Conservation (phyloP, 2,329 filamentous ascomycete species). For the Xylaria sp. region DNA sequence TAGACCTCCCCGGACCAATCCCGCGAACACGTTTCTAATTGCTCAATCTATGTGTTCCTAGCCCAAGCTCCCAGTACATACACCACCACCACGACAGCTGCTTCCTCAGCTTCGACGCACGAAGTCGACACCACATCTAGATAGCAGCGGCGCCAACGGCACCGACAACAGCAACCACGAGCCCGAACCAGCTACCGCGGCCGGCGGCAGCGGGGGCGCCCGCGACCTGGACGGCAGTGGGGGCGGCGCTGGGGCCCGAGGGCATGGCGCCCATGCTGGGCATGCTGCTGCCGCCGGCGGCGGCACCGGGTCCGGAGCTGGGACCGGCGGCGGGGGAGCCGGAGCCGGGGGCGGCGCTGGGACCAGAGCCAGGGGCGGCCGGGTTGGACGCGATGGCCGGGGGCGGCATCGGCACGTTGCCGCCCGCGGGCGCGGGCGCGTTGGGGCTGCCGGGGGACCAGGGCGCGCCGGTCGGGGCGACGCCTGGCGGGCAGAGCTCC, state of each 20-base stretch:
- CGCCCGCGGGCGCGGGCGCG: neutral
- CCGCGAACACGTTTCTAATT: too few species aligned
- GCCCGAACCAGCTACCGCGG: neutral
- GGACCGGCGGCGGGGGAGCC: slow-evolving; percentile 1
- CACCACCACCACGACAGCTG: too few species aligned
- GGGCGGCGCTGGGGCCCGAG: slow-evolving; percentile 1
- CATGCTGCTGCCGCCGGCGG: slow-evolving; percentile 6
- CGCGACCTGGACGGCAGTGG: slow-evolving; percentile 11
- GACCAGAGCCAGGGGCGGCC: neutral
- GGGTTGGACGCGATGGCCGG: neutral
- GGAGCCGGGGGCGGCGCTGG: neutral
- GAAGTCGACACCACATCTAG: neutral
- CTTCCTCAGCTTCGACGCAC: too few species aligned
- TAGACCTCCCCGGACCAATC: too few species aligned
- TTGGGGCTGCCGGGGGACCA: slow-evolving; percentile 4
- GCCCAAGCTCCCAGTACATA: too few species aligned
- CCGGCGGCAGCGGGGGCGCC: slow-evolving; percentile 15
- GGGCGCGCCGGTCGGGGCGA: slow-evolving; percentile 20
- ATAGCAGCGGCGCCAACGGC: slow-evolving; percentile 12
- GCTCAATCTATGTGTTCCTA: too few species aligned
- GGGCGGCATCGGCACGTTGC: slow-evolving; percentile 1
- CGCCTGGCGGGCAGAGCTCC: slow-evolving; percentile 23
- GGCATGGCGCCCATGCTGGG: neutral
- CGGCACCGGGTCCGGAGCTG: neutral
- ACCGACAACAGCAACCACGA: slow-evolving; percentile 16